Percentiles rank a stretch among this genome's conserved stretches.
Evolutionary conservation across 148 eudicot species (phyloP).

Genomic region (Euryodendron excelsum): DNA sequence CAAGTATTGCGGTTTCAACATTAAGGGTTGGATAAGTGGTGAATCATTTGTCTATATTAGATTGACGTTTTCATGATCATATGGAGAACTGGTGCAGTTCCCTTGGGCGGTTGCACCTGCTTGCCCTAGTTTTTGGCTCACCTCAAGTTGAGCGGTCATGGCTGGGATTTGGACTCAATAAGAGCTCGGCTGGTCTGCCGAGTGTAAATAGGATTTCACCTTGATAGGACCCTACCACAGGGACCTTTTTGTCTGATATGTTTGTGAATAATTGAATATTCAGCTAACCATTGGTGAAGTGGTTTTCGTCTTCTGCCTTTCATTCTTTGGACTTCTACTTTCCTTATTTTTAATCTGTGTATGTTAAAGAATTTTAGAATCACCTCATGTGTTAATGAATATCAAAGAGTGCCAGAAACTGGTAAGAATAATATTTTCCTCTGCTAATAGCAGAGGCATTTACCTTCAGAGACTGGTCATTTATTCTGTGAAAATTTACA

Average conservation of each 20-base stretch:
- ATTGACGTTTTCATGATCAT: neutral
- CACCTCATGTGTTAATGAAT: neutral
- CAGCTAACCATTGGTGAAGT: neutral
- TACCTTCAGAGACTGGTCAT: neutral
- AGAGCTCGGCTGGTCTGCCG: neutral
- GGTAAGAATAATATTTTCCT: neutral
- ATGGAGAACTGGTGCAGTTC: neutral
- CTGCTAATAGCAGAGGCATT: neutral
- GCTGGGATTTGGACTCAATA: neutral
- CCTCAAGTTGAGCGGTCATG: neutral
- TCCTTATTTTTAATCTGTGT: too few relatives aligned
- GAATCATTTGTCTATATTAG: neutral
- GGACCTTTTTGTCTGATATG: neutral
- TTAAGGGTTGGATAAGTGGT: neutral
- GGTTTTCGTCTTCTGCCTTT: neutral
- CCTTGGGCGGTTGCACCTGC: neutral
- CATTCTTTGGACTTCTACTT: neutral
- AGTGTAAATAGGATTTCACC: neutral
- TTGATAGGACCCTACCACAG: neutral
- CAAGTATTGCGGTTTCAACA: neutral
- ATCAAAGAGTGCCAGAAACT: neutral
- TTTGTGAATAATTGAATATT: neutral
- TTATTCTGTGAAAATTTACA: neutral
- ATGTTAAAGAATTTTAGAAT: neutral
- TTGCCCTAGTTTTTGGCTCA: neutral